These are phyloP conservation scores for Fistulinella prunicolor DNA, from an alignment of 768 basidiomycete species.

Conservation along the genomic window DNA sequence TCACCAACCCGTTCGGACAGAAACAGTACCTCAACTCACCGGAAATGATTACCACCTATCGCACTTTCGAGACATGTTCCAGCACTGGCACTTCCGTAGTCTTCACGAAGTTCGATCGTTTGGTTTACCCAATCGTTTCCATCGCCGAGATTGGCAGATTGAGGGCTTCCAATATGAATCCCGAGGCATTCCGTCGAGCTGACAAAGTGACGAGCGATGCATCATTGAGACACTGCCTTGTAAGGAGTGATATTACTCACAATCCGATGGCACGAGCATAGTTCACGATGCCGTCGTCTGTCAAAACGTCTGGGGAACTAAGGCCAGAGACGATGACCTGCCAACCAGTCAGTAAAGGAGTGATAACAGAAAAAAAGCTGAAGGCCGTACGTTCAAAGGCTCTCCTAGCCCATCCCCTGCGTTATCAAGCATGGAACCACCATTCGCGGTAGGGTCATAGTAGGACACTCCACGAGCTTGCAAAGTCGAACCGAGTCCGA, in stretches of 20 bases:
- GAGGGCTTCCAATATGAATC: slow-evolving; percentile 35
- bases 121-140: slow-evolving; percentile 45
- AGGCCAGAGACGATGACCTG: slow-evolving; percentile 63
- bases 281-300: slow-evolving; percentile 51
- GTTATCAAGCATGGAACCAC: slow-evolving; percentile 46
- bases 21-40: slow-evolving; percentile 23
- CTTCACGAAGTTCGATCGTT: slow-evolving; percentile 42
- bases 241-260: slow-evolving; percentile 33
- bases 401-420: slow-evolving; percentile 39
- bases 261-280: slow-evolving; percentile 63
- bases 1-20: background rate
- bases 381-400: slow-evolving; percentile 38
- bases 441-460: slow-evolving; percentile 33
- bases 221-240: background rate
- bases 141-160: slow-evolving; percentile 45
- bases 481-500: slow-evolving; percentile 2
- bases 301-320: slow-evolving; percentile 56
- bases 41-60: slow-evolving; percentile 46
- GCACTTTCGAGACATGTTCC: slow-evolving; percentile 46
- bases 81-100: slow-evolving; percentile 31
- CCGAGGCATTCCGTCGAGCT: slow-evolving; percentile 40
- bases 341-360: background rate
- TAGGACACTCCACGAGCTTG: slow-evolving; percentile 26
- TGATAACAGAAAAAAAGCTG: background rate
- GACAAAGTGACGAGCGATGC: slow-evolving; percentile 10